A percentile compares a stretch with the other conserved stretches of the same genome.
phyloP scores from a whole-genome alignment of 2,329 filamentous ascomycete genomes.

The Ceratocystis cacaofunesta region DNA sequence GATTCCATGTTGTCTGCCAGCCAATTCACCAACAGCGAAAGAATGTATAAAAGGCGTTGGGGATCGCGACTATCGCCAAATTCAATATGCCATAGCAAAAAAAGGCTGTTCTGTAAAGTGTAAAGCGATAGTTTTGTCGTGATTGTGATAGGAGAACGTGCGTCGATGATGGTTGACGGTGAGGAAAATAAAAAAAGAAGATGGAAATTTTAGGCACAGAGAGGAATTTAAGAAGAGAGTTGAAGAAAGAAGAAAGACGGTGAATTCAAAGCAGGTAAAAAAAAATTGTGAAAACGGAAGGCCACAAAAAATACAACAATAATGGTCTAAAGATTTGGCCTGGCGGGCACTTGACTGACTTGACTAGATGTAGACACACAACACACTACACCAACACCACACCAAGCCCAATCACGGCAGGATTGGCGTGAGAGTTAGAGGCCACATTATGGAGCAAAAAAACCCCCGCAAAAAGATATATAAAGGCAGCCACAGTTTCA shows the following conservation, averaged over 20 bases:
- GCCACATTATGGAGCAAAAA: neutral
- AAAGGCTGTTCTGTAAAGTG: neutral
- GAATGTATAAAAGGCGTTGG: too few species aligned
- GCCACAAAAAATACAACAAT: constrained; percentile 7
- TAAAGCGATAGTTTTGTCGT: neutral
- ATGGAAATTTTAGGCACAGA: neutral
- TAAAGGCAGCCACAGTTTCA: too few species aligned
- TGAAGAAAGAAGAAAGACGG: constrained; percentile 1
- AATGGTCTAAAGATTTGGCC: neutral
- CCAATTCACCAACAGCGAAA: too few species aligned
- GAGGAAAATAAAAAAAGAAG: neutral
- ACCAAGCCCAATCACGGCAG: neutral
- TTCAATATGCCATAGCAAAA: neutral
- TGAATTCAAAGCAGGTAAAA: neutral
- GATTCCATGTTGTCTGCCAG: too few species aligned
- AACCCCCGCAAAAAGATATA: too few species aligned
- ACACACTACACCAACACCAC: neutral
- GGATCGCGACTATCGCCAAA: neutral
- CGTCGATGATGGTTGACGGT: neutral
- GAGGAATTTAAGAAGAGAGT: constrained; percentile 7
- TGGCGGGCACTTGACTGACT: neutral
- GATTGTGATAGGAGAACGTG: neutral
- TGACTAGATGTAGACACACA: neutral
- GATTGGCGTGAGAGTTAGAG: neutral
- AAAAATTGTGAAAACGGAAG: constrained; percentile 1